Evolutionary conservation across 1,139 yeast genomes (phyloP).

Genomic region (Geotrichum bryndzae): DNA sequence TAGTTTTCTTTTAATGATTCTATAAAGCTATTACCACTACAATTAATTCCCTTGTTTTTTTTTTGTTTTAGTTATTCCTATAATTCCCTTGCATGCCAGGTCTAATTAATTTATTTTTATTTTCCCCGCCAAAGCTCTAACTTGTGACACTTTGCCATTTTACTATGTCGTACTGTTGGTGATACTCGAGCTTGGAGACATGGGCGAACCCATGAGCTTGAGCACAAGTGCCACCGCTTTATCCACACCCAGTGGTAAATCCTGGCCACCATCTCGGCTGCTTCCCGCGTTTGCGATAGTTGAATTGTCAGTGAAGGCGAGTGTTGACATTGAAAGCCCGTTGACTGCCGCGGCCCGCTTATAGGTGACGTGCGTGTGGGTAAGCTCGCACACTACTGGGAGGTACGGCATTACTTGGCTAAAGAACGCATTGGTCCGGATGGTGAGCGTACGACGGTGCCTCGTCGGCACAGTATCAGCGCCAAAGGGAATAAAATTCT

Average conservation of each 20-base stretch:
- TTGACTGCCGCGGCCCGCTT: slow-evolving; percentile 1
- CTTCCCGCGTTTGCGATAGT: not conserved
- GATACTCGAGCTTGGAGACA: not conserved
- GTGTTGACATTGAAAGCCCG: slow-evolving; percentile 10
- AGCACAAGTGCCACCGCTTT: slow-evolving; percentile 4
- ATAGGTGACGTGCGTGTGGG: slow-evolving; percentile 2
- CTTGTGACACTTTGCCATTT: not conserved
- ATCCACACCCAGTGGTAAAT: not conserved
- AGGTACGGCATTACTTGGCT: not conserved
- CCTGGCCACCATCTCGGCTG: not conserved
- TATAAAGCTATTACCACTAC: not conserved
- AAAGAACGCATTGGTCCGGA: not conserved
- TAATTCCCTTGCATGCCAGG: not conserved
- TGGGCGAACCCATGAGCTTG: not conserved
- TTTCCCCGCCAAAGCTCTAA: not conserved
- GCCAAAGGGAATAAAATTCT: not conserved
- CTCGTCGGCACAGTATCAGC: not conserved
- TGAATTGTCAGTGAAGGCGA: not conserved
- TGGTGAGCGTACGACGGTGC: not conserved
- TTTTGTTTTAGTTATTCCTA: not conserved
- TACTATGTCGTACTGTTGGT: too few relatives aligned
- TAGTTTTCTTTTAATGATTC: not conserved
- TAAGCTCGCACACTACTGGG: not conserved
- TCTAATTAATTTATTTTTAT: not conserved
- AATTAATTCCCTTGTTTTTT: not conserved